These are phyloP conservation scores for Kluyveromyces sp. DNA, from an alignment of 1,139 yeast genomes.

Conservation along the genomic window DNA sequence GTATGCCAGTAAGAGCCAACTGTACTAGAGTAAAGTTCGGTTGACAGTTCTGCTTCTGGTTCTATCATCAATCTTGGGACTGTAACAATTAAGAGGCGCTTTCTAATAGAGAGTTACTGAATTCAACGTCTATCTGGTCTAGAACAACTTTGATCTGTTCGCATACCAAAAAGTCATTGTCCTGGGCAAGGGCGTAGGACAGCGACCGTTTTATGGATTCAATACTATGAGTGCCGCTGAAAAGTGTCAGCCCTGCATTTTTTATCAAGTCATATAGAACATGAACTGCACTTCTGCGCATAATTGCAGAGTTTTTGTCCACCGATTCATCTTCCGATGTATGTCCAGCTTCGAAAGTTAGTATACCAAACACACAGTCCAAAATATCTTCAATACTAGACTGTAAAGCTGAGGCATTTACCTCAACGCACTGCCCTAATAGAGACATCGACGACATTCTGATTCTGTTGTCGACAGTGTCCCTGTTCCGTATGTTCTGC, in stretches of 20 bases:
- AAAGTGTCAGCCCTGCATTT: constrained; percentile 38
- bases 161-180: constrained; percentile 50
- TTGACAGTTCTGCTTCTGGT: too few relatives aligned
- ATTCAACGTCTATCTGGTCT: not conserved
- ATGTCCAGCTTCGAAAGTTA: constrained; percentile 46
- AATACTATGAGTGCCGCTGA: constrained; percentile 43
- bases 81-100: not conserved
- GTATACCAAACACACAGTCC: constrained; percentile 71
- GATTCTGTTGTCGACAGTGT: constrained; percentile 46
- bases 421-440: constrained; percentile 59
- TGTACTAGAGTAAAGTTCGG: too few relatives aligned
- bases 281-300: constrained; percentile 73
- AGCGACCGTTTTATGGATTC: constrained; percentile 38
- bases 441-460: constrained; percentile 85
- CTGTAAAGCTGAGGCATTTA: constrained; percentile 49
- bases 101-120: not conserved
- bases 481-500: constrained; percentile 25
- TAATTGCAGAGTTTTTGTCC: constrained; percentile 40
- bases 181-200: constrained; percentile 42
- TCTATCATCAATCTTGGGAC: too few relatives aligned
- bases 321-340: not conserved
- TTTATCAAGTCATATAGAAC: constrained; percentile 57
- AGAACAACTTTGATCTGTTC: constrained; percentile 50
- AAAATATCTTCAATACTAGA: constrained; percentile 47
- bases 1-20: too few relatives aligned